Conservation (phyloP, 2,329 filamentous ascomycete species). For the Curvularia sp. region DNA sequence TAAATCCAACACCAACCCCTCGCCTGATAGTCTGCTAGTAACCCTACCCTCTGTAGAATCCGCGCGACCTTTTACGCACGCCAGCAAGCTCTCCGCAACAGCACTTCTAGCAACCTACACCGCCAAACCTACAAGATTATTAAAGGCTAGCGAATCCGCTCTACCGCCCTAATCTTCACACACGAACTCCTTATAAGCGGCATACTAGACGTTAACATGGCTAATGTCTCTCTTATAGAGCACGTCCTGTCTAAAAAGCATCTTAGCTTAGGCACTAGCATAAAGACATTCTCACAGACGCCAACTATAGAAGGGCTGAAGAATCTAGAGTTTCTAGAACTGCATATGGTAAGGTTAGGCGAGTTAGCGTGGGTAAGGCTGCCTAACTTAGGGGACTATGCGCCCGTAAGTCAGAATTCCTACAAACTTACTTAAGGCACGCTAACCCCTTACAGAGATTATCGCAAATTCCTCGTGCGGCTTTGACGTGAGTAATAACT, state of each 20-base stretch:
- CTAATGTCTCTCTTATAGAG: neutral
- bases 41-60: constrained; percentile 12
- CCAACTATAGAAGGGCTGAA: neutral
- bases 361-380: neutral
- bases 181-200: neutral
- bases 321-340: neutral
- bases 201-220: neutral
- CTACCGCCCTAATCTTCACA: neutral
- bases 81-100: neutral
- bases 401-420: no score
- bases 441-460: no score
- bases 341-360: neutral
- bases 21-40: constrained; percentile 17
- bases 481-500: constrained; percentile 62
- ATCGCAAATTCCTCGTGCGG: no score
- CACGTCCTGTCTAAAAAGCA: neutral
- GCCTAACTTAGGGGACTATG: no score
- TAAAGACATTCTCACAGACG: neutral
- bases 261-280: neutral
- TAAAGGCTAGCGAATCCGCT: neutral
- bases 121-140: neutral
- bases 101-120: neutral
- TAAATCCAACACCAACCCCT: constrained; percentile 25
- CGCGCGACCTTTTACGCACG: neutral
- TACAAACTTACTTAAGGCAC: no score